phyloP scores from a whole-genome alignment of 2,329 filamentous ascomycete genomes.

The Amauroascus verrucosus region DNA sequence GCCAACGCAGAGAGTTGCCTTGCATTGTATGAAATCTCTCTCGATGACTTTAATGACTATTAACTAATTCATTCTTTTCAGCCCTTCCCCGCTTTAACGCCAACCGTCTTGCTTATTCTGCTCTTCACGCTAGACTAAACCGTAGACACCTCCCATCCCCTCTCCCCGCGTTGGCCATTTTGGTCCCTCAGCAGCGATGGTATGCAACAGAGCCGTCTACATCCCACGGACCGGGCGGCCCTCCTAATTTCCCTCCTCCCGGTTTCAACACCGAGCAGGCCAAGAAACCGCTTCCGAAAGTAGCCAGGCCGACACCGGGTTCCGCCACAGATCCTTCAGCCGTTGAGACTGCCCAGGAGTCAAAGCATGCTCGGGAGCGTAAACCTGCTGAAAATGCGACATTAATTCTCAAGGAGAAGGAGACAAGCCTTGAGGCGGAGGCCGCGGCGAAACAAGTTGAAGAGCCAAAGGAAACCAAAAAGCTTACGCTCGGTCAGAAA shows the following conservation, averaged over 20 bases:
- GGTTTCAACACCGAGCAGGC: constrained; percentile 86
- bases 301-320: neutral
- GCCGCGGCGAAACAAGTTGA: constrained; percentile 48
- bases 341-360: constrained; percentile 16
- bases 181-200: constrained; percentile 42
- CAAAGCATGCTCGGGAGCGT: neutral
- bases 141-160: constrained; percentile 38
- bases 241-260: constrained; percentile 58
- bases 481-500: constrained; percentile 79
- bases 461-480: constrained; percentile 63
- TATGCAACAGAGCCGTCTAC: constrained; percentile 50
- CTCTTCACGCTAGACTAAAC: constrained; percentile 27
- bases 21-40: constrained; percentile 7
- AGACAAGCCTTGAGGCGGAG: constrained; percentile 6
- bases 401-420: constrained; percentile 30
- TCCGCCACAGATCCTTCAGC: neutral
- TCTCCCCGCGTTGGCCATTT: constrained; percentile 47
- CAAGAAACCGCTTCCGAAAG: constrained; percentile 61
- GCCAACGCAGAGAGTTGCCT: constrained; percentile 11
- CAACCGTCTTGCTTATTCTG: constrained; percentile 25
- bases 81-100: constrained; percentile 26
- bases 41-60: neutral
- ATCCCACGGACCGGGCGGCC: constrained; percentile 36
- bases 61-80: constrained; percentile 12
- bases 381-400: constrained; percentile 18